Evolutionary conservation across 2,329 filamentous ascomycete species (phyloP).

Genomic region (Penicillium sp.): DNA sequence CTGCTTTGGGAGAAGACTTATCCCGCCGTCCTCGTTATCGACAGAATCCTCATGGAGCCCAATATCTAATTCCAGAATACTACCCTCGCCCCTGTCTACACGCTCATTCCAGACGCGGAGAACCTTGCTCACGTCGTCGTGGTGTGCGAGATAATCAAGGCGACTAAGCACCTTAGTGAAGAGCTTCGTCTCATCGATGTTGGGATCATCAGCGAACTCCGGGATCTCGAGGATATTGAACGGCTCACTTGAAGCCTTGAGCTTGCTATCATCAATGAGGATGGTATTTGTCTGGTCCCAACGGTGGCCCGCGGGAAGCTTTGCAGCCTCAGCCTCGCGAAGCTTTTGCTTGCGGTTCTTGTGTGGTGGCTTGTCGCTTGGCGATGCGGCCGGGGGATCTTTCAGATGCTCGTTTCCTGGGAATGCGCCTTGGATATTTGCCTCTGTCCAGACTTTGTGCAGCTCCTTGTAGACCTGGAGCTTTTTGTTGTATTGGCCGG

Average conservation of each 20-base stretch:
- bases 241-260: slow-evolving; percentile 82
- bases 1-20: slow-evolving; percentile 7
- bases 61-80: slow-evolving; percentile 27
- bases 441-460: slow-evolving; percentile 64
- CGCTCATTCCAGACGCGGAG: slow-evolving; percentile 38
- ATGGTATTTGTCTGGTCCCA: slow-evolving; percentile 89
- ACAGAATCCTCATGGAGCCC: slow-evolving; percentile 2
- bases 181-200: slow-evolving; percentile 44
- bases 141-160: slow-evolving; percentile 52
- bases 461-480: slow-evolving; percentile 91
- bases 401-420: slow-evolving; percentile 27
- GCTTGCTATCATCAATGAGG: slow-evolving; percentile 77
- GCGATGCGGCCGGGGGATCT: background rate
- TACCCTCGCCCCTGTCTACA: slow-evolving; percentile 8
- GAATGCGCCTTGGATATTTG: slow-evolving; percentile 46
- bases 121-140: slow-evolving; percentile 50
- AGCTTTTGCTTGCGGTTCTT: background rate
- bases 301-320: slow-evolving; percentile 47
- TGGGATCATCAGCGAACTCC: slow-evolving; percentile 61
- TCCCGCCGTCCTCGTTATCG: slow-evolving; percentile 19
- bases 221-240: slow-evolving; percentile 78
- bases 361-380: background rate
- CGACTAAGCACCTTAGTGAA: slow-evolving; percentile 54
- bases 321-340: slow-evolving; percentile 6
- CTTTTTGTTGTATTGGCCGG: slow-evolving; percentile 64